phyloP scores from a whole-genome alignment of 2,329 filamentous ascomycete species.

The Amesomyces nigricolor region DNA sequence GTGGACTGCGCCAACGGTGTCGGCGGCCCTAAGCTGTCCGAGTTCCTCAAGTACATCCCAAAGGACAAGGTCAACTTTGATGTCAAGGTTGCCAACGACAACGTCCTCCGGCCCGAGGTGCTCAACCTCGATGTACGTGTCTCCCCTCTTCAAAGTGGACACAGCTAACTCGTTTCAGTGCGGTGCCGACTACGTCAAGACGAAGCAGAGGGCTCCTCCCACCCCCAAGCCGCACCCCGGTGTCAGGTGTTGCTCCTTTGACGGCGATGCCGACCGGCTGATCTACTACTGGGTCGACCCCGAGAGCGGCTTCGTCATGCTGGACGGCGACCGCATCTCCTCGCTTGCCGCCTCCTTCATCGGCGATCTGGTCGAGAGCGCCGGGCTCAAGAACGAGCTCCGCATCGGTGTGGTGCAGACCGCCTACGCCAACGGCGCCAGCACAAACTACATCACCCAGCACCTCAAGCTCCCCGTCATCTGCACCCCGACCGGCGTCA shows the following conservation, averaged over 20 bases:
- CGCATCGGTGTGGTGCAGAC: conserved; percentile 95
- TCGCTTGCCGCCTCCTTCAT: conserved; percentile 92
- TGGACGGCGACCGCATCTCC: conserved; percentile 95
- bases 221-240: conserved; percentile 70
- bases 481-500: conserved; percentile 92
- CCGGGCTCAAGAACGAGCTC: conserved; percentile 71
- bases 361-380: conserved; percentile 74
- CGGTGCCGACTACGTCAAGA: conserved; percentile 96
- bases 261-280: conserved; percentile 91
- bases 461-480: conserved; percentile 83
- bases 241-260: conserved; percentile 81
- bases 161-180: conserved; percentile 48
- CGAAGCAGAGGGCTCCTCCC: conserved; percentile 83
- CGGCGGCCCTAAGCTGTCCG: conserved; percentile 81
- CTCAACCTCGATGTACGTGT: conserved; percentile 75
- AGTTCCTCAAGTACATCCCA: conserved; percentile 79
- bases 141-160: background rate
- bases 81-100: conserved; percentile 85
- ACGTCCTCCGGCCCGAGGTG: conserved; percentile 81
- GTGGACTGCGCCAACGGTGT: conserved; percentile 98
- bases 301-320: conserved; percentile 78
- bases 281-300: conserved; percentile 55
- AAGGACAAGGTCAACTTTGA: conserved; percentile 65
- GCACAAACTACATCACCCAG: conserved; percentile 85
- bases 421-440: conserved; percentile 93